phyloP scores from a whole-genome alignment of 2,329 filamentous ascomycete species.

The Fusarium citri region DNA sequence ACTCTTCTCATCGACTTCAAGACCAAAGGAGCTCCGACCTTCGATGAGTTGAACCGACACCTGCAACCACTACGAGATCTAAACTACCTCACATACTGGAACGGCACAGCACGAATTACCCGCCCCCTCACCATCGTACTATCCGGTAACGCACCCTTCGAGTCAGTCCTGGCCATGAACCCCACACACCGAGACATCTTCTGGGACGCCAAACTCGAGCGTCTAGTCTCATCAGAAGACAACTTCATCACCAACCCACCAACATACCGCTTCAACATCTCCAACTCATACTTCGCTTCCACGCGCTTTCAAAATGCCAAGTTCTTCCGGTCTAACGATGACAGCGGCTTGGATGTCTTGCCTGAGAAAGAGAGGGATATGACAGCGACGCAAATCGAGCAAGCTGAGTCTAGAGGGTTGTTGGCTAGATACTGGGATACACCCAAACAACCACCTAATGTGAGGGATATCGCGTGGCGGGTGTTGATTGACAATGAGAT shows the following conservation, averaged over 20 bases:
- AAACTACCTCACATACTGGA: slow-evolving; percentile 19
- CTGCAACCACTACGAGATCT: slow-evolving; percentile 16
- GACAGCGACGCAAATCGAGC: slow-evolving; percentile 12
- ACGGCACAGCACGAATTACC: slow-evolving; percentile 3
- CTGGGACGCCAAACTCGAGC: slow-evolving; percentile 27
- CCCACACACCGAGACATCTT: slow-evolving; percentile 18
- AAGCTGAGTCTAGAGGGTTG: slow-evolving; percentile 12
- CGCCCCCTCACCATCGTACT: slow-evolving; percentile 17
- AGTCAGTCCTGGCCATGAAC: neutral
- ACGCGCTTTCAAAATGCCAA: slow-evolving; percentile 19
- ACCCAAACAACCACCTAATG: slow-evolving; percentile 9
- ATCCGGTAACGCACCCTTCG: slow-evolving; percentile 12
- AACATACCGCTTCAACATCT: neutral
- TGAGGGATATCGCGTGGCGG: slow-evolving; percentile 20
- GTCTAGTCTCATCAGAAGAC: neutral
- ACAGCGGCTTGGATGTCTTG: neutral
- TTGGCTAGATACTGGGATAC: slow-evolving; percentile 20
- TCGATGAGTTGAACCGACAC: neutral
- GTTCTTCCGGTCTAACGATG: neutral
- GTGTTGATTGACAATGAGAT: slow-evolving; percentile 12
- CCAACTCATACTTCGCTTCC: slow-evolving; percentile 23
- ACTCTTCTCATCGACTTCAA: slow-evolving; percentile 19
- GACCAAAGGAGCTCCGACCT: neutral
- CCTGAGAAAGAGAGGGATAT: slow-evolving; percentile 3
- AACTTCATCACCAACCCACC: slow-evolving; percentile 12